Base-by-base conservation (phyloP, 1,284 basidiomycete species). In the Heimioporus punctisporus region DNA sequence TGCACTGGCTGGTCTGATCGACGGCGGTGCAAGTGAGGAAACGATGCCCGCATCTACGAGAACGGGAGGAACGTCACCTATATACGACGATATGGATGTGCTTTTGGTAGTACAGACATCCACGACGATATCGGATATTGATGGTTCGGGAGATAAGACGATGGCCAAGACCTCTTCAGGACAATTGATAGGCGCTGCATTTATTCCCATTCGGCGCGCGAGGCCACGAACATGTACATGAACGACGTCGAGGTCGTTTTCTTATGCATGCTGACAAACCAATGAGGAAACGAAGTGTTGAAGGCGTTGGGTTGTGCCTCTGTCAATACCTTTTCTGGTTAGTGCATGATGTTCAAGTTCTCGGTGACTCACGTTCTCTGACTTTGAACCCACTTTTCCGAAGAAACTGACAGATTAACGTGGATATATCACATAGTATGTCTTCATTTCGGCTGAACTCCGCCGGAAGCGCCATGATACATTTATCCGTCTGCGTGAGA, bases 191-290 rank as follows among this genome's bases (percentile, higher is more conserved):
- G 85, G 81, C 14, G 73, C 76, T 0, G 84, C 83, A 10, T 63
- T 56, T 19, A 88, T 70, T 26, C 79, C 81, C 1, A 88, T 68
- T 23, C 81, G 74, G 17, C 75, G 74, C 11, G 76, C 76, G 43
- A 89, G 70, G 6, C 77, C 9, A 83, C 76, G 57, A 86, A 88
- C 27, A 85, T 64, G 65, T 81, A 84, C 44, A 81, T 79, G 28
- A 88, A 72, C 5, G 83, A 83, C 52, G 88, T 79, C 0, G 86
- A 85, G 46, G 87, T 77, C 0, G 83, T 80, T 11, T 66, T 67
- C 53, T 73, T 81, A 60, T 75, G 69, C 10, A 71, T 74, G 5
- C 71, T 74, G n/a, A 88, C 72, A 60, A 86, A 83, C 52, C 71
- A 64, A 59, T 86, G 85, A 5, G 86, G 83, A 55, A 86, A 85